Conservation (phyloP, 306 rosid species). For the Cercis canadensis region DNA sequence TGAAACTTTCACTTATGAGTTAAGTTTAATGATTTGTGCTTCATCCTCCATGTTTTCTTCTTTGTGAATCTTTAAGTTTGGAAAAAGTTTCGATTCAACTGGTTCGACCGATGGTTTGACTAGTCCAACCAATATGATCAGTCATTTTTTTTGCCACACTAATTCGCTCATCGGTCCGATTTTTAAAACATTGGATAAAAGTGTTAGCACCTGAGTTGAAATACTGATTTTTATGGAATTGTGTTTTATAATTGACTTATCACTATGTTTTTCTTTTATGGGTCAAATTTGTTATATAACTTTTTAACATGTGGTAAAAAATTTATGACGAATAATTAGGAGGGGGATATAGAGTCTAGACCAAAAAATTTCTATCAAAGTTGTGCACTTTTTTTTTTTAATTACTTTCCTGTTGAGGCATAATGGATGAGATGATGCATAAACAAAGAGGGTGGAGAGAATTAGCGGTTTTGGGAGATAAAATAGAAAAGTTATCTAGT, state of each 20-base stretch:
- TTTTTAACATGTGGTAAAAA: slow-evolving; percentile 22
- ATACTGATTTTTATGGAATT: slow-evolving; percentile 17
- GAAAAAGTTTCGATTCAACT: too few species aligned
- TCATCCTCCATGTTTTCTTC: too few species aligned
- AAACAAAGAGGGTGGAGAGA: slow-evolving; percentile 99
- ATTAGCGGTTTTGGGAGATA: slow-evolving; percentile 86
- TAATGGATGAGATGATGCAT: slow-evolving; percentile 99
- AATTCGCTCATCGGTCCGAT: too few species aligned
- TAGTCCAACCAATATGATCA: too few species aligned
- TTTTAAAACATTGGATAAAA: too few species aligned
- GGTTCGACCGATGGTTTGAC: too few species aligned
- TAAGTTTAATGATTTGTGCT: too few species aligned
- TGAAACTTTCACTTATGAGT: too few species aligned
- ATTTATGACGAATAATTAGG: slow-evolving; percentile 2
- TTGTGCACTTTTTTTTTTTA: not conserved
- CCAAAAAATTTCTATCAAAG: slow-evolving; percentile 33
- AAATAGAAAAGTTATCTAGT: slow-evolving; percentile 77
- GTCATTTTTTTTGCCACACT: too few species aligned
- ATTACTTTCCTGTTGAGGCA: slow-evolving; percentile 45
- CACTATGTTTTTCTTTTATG: slow-evolving; percentile 24
- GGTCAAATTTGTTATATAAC: not conserved
- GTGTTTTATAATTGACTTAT: slow-evolving; percentile 18
- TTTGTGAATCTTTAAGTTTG: too few species aligned
- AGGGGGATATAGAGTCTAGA: slow-evolving; percentile 21
- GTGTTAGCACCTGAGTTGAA: slow-evolving; percentile 12